Conservation (phyloP, 495 filamentous ascomycete genomes). For the Hypoxylon subgilvum region DNA sequence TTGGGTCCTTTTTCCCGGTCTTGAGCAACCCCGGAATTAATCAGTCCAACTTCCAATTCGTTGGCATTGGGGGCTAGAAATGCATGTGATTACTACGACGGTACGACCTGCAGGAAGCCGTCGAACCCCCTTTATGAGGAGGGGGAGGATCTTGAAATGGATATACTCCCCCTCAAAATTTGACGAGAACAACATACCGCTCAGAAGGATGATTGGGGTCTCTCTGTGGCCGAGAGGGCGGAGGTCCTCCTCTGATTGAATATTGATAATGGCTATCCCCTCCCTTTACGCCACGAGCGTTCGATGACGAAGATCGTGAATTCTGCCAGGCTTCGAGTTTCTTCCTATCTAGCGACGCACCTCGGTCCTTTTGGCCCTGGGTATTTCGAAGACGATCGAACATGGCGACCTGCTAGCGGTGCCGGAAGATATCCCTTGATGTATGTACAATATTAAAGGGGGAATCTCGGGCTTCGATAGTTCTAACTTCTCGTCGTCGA, state of each 20-base stretch:
- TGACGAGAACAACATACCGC: slow-evolving; percentile 18
- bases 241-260: slow-evolving; percentile 35
- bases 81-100: slow-evolving; percentile 26
- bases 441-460: slow-evolving; percentile 5
- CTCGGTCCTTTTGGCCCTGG: slow-evolving; percentile 25
- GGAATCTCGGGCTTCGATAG: background rate
- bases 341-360: slow-evolving; percentile 33
- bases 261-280: slow-evolving; percentile 41
- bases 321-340: slow-evolving; percentile 43
- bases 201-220: slow-evolving; percentile 20
- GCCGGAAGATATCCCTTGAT: background rate
- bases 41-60: slow-evolving; percentile 16
- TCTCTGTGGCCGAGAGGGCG: slow-evolving; percentile 27
- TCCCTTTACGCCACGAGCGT: slow-evolving; percentile 28
- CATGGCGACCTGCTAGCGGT: slow-evolving; percentile 23
- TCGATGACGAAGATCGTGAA: slow-evolving; percentile 29
- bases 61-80: slow-evolving; percentile 9
- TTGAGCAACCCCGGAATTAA: slow-evolving; percentile 10
- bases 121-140: background rate
- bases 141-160: background rate
- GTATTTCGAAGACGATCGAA: slow-evolving; percentile 42
- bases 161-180: slow-evolving; percentile 18
- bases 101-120: slow-evolving; percentile 13
- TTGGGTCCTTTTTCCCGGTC: slow-evolving; percentile 10
- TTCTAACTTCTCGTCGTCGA: background rate